Evolutionary conservation across 2,329 filamentous ascomycete genomes (phyloP).

Genomic region (Ophioceras dolichostomum): DNA sequence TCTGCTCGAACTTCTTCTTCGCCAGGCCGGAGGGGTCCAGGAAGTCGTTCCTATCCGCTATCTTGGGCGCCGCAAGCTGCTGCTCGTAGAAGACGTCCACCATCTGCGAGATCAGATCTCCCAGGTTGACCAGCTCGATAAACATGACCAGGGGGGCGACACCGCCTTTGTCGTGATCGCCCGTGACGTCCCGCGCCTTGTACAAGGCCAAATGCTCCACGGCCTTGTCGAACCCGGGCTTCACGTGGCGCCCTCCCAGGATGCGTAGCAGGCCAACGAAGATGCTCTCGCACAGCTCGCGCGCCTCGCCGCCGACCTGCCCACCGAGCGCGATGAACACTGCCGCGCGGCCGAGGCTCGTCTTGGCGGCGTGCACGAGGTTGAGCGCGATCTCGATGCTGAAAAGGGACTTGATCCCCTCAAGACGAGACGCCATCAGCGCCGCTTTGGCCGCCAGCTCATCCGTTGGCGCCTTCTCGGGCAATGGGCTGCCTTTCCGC

Average conservation of each 20-base stretch:
- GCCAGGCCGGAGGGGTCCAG: constrained; percentile 82
- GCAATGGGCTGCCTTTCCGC: constrained; percentile 23
- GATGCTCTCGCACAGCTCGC: constrained; percentile 78
- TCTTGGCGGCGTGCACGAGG: constrained; percentile 79
- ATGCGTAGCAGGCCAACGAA: constrained; percentile 78
- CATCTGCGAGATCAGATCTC: constrained; percentile 97
- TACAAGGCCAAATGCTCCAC: constrained; percentile 85
- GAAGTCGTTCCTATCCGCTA: constrained; percentile 90
- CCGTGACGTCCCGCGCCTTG: constrained; percentile 71
- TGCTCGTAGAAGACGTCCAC: constrained; percentile 97
- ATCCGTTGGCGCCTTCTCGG: constrained; percentile 59
- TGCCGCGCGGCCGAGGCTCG: constrained; percentile 73
- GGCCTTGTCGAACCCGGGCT: constrained; percentile 85
- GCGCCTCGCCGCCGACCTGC: constrained; percentile 68
- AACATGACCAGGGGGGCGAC: constrained; percentile 92
- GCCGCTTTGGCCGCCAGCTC: constrained; percentile 96
- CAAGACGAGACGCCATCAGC: constrained; percentile 86
- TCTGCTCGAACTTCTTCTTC: constrained; percentile 98
- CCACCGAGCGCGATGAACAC: constrained; percentile 73
- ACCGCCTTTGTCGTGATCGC: constrained; percentile 51
- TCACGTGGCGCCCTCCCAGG: constrained; percentile 76
- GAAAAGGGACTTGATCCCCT: constrained; percentile 90
- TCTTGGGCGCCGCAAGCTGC: constrained; percentile 69
- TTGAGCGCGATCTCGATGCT: constrained; percentile 91
- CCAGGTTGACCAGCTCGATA: constrained; percentile 93